These are phyloP conservation scores for Podaxis pistillaris DNA, from an alignment of 768 basidiomycete species.

Conservation along the genomic window DNA sequence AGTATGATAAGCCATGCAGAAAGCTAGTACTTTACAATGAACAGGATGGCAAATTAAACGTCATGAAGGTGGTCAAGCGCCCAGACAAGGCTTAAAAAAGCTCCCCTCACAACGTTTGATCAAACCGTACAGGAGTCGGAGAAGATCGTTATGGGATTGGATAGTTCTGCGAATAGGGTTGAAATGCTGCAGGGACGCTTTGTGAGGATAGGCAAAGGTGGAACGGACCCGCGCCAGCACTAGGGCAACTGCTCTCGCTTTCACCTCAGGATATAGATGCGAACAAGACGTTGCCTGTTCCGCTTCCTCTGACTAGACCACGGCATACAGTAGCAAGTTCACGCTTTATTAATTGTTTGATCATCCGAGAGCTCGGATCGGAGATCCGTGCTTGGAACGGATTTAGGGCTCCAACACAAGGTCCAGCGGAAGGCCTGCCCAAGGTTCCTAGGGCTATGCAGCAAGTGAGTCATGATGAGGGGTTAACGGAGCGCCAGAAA, in stretches of 20 bases:
- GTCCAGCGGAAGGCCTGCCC: too few species aligned
- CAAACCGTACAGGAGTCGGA: constrained; percentile 62
- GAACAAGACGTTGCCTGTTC: constrained; percentile 62
- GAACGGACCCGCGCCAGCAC: background rate
- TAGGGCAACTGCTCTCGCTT: background rate
- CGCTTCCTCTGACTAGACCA: constrained; percentile 16
- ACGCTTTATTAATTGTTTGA: too few species aligned
- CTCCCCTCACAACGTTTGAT: constrained; percentile 39
- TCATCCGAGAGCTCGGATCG: too few species aligned
- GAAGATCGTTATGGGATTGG: constrained; percentile 51
- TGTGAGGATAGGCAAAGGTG: constrained; percentile 27
- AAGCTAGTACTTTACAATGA: too few species aligned
- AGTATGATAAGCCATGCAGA: too few species aligned
- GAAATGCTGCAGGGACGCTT: background rate
- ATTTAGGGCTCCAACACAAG: too few species aligned
- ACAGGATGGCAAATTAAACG: too few species aligned
- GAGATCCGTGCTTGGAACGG: too few species aligned
- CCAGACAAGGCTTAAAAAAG: constrained; percentile 64
- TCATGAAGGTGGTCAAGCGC: constrained; percentile 43
- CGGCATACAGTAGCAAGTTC: too few species aligned
- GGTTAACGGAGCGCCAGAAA: too few species aligned
- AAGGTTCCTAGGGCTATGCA: too few species aligned
- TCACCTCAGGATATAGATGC: constrained; percentile 23
- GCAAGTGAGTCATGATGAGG: too few species aligned
- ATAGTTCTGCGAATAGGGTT: background rate